Conservation (phyloP, 2,329 filamentous ascomycete species). For the Xylariaceae sp. region DNA sequence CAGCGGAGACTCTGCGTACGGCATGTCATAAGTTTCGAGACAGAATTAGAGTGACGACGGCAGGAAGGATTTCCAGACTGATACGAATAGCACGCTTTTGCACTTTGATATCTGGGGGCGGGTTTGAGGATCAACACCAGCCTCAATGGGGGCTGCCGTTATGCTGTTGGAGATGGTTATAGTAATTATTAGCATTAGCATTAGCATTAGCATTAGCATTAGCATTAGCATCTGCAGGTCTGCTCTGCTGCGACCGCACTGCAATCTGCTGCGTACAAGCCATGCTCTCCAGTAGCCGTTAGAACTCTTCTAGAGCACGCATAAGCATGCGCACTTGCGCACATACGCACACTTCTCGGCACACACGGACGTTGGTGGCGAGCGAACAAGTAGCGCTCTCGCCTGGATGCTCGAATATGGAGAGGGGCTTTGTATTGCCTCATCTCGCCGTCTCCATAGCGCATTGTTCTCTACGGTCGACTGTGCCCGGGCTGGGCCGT, state of each 20-base stretch:
- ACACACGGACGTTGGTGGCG: too few species aligned
- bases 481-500: conserved; percentile 22
- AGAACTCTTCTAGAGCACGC: conserved; percentile 1
- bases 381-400: too few species aligned
- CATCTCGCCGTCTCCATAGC: conserved; percentile 19
- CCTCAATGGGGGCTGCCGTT: conserved; percentile 13
- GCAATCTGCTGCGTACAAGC: conserved; percentile 7
- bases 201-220: too few species aligned
- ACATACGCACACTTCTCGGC: too few species aligned
- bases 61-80: conserved; percentile 3
- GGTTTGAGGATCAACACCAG: conserved; percentile 26
- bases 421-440: conserved; percentile 6
- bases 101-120: conserved; percentile 16
- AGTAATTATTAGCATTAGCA: too few species aligned
- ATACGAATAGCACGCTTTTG: conserved; percentile 11
- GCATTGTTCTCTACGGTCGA: conserved; percentile 1
- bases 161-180: conserved; percentile 18
- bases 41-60: background rate
- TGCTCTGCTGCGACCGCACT: background rate
- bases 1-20: too few species aligned
- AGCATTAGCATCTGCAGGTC: conserved; percentile 3
- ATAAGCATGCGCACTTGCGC: conserved; percentile 3
- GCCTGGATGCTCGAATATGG: conserved; percentile 1
- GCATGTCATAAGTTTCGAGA: too few species aligned
- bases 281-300: background rate